A percentile compares a stretch with the other conserved stretches of the same genome.
phyloP scores from a whole-genome alignment of 345 rosid genomes.

The Cardiospermum halicacabum region DNA sequence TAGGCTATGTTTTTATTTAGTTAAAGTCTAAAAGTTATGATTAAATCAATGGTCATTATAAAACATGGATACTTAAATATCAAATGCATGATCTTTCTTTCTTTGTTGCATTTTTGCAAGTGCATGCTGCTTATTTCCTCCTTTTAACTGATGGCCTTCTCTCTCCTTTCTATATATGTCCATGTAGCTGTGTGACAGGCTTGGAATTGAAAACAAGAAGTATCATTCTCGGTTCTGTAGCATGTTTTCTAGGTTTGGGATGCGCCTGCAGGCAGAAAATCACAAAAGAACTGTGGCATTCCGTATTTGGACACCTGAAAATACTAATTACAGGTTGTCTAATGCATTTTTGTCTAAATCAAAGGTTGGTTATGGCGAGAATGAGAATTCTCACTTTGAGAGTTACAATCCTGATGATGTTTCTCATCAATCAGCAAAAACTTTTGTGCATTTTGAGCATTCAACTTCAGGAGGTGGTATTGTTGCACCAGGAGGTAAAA shows the following conservation, averaged over 20 bases:
- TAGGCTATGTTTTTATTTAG: not conserved
- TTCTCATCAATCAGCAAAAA: conserved; percentile 31
- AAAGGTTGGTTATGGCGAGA: conserved; percentile 23
- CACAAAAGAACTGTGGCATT: conserved; percentile 57
- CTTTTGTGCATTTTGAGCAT: conserved; percentile 29
- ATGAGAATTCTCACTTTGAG: conserved; percentile 24
- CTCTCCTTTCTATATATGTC: conserved; percentile 12
- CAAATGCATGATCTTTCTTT: not conserved
- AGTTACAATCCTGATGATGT: conserved; percentile 22
- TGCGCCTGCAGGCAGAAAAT: conserved; percentile 67
- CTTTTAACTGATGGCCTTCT: not conserved
- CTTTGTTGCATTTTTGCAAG: not conserved
- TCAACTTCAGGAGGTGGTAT: conserved; percentile 33
- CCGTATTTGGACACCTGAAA: conserved; percentile 72
- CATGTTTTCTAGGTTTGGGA: conserved; percentile 67
- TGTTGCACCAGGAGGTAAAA: conserved; percentile 32
- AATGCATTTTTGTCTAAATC: conserved; percentile 37
- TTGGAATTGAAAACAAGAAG: conserved; percentile 79
- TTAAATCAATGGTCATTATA: not conserved
- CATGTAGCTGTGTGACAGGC: conserved; percentile 71
- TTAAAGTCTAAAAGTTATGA: not conserved
- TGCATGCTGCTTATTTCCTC: conserved; percentile 2
- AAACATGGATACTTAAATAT: too few species aligned
- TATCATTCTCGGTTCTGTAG: conserved; percentile 60
- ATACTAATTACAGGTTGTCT: conserved; percentile 38